Percentiles rank a stretch among this genome's conserved stretches.
Conservation (phyloP, 805 yeast species). For the Ogataea kodamae region DNA sequence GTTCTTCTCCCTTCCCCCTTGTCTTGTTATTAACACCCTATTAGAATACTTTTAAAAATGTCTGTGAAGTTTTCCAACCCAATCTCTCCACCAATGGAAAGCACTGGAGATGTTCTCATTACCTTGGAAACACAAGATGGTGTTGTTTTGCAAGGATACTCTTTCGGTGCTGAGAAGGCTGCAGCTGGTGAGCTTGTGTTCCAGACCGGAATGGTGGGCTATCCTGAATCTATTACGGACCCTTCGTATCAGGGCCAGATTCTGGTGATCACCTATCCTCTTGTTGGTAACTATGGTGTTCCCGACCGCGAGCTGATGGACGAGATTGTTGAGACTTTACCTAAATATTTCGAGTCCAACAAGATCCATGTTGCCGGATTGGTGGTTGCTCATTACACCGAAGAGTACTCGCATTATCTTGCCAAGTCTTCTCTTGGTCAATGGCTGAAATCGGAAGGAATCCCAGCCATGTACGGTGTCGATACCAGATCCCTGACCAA, state of each 20-base stretch:
- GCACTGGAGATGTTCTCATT: slow-evolving; percentile 77
- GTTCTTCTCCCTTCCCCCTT: slow-evolving; percentile 3
- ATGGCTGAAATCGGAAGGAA: slow-evolving; percentile 88
- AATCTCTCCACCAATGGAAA: slow-evolving; percentile 84
- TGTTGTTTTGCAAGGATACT: slow-evolving; percentile 83
- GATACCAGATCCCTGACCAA: slow-evolving; percentile 96
- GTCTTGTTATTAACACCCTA: slow-evolving; percentile 3
- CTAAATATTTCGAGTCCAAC: slow-evolving; percentile 90
- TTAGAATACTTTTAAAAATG: slow-evolving; percentile 25
- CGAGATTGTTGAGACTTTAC: slow-evolving; percentile 70
- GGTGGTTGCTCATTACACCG: slow-evolving; percentile 95
- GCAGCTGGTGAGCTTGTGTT: slow-evolving; percentile 97
- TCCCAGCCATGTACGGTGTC: slow-evolving; percentile 97
- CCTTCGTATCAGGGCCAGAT: slow-evolving; percentile 98
- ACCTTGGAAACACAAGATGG: slow-evolving; percentile 90
- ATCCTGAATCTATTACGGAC: slow-evolving; percentile 96
- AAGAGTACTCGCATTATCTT: slow-evolving; percentile 88
- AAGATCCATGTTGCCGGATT: slow-evolving; percentile 95
- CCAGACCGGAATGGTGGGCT: slow-evolving; percentile 99
- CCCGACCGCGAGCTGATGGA: slow-evolving; percentile 81
- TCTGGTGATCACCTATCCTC: slow-evolving; percentile 91
- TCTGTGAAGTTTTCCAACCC: slow-evolving; percentile 63
- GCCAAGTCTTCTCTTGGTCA: slow-evolving; percentile 89
- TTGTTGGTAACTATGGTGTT: slow-evolving; percentile 98
- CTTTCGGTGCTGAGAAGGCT: slow-evolving; percentile 89